These are phyloP conservation scores for Zalaria sp. DNA, from an alignment of 2,329 filamentous ascomycete genomes.

Conservation along the genomic window DNA sequence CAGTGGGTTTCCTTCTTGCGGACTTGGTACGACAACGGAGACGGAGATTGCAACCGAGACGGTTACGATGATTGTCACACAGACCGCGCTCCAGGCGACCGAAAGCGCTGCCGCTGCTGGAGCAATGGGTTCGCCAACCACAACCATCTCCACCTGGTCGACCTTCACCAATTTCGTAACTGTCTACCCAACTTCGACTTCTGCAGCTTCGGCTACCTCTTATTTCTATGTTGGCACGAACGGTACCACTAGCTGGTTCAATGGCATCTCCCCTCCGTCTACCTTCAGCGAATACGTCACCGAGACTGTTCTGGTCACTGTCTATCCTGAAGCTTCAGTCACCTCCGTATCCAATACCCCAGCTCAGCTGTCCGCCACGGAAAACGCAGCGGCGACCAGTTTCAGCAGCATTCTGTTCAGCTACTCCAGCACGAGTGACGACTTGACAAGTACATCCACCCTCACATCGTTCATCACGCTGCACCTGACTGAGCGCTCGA, in stretches of 20 bases:
- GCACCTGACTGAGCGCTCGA: too few relatives aligned
- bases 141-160: neutral
- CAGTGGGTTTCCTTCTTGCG: too few relatives aligned
- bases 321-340: neutral
- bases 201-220: conserved; percentile 1
- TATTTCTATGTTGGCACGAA: conserved; percentile 8
- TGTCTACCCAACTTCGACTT: conserved; percentile 20
- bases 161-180: conserved; percentile 8
- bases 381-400: too few relatives aligned
- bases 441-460: too few relatives aligned
- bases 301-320: conserved; percentile 4
- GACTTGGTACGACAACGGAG: too few relatives aligned
- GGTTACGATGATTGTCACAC: neutral
- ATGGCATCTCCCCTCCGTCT: conserved; percentile 10
- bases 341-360: too few relatives aligned
- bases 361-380: too few relatives aligned
- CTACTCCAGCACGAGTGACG: too few relatives aligned
- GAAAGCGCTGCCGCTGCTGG: neutral
- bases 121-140: neutral
- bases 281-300: conserved; percentile 2
- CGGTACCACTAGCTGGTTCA: conserved; percentile 13
- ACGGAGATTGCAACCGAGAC: too few relatives aligned
- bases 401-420: too few relatives aligned
- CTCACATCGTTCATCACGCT: too few relatives aligned
- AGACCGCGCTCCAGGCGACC: conserved; percentile 2